Conservation (phyloP, 2,329 filamentous ascomycete genomes). For the Neonectria punicea region DNA sequence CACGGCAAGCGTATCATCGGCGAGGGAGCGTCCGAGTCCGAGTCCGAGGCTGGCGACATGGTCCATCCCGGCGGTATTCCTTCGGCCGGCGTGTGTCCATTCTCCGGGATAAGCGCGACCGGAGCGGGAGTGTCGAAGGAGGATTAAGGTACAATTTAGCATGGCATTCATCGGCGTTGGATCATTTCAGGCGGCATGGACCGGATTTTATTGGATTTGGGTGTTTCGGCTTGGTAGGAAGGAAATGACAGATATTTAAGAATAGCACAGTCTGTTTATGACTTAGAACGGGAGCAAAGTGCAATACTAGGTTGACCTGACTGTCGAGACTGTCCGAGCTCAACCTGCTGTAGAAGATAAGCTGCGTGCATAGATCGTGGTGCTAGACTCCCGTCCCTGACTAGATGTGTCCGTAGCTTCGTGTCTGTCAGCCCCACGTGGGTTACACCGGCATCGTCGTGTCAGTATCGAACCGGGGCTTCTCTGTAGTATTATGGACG, state of each 20-base stretch:
- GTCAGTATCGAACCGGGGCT: constrained; percentile 20
- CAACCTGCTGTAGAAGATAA: no score
- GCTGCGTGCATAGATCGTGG: no score
- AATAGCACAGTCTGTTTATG: neutral
- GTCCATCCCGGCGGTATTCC: constrained; percentile 30
- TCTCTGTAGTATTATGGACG: constrained; percentile 30
- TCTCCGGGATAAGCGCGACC: constrained; percentile 39
- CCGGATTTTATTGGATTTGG: neutral
- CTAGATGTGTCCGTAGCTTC: constrained; percentile 29
- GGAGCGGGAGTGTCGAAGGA: constrained; percentile 24
- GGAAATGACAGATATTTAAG: constrained; percentile 2
- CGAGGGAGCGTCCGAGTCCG: constrained; percentile 40
- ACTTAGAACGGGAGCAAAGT: no score
- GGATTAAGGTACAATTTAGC: neutral
- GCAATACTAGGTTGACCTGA: no score
- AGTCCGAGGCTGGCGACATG: constrained; percentile 24
- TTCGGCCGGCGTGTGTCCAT: constrained; percentile 40
- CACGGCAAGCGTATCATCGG: constrained; percentile 70
- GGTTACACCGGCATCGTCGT: constrained; percentile 25
- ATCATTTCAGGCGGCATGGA: constrained; percentile 12
- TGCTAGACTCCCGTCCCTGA: no score
- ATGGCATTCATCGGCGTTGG: constrained; percentile 18
- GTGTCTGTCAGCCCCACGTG: constrained; percentile 25
- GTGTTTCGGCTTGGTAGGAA: neutral
- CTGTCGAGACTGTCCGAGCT: no score